Evolutionary conservation across 2,329 filamentous ascomycete genomes (phyloP), one percentile per base, ranked within the genome.

Genomic region (Stemphylium lycopersici): DNA sequence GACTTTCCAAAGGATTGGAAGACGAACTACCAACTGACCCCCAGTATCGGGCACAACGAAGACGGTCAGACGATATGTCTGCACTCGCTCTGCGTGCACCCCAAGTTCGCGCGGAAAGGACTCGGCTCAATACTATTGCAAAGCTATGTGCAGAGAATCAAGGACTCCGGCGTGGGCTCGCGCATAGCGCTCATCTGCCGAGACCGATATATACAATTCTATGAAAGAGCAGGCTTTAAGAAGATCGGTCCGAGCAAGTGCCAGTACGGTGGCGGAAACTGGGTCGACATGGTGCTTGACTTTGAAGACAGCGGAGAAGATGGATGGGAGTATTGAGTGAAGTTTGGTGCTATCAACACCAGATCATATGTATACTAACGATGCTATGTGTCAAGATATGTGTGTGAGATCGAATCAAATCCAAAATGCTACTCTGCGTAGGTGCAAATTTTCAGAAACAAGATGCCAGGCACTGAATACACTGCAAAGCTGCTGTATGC

Each of bases 71-170:
- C 90, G 0, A 82, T 96, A 50, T 90, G 87, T 50, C 78, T 96
- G 44, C 93, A 97, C 76, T 93, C 90, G 0, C 81, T 97, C 4
- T 90, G 90, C 15, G 87, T 96, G 5, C 81, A 89, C 49, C 91
- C 90, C 0, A 84, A 87, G 55, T 85, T 91, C 52, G 90, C 95
- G 61, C 81, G 85, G 31, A 85, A 87, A 52, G 89, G 90, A 1
- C 79, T 96, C 2, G 93, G 90, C 13, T 86, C 84, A 59, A 86
- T 88, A 16, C 77, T 96, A 55, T 80, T 96, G 78, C 87, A 85
- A 73, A 83, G 88, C 3, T 96, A 92, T 69, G 81, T 93, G 50
- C 87, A 93, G 71, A 84, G 90, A 48, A 88, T 95, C 76, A 87
- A 85, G 68, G 84, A 85, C 56, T 84, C 88, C 1, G 86, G 82